Percentiles rank a stretch among this genome's conserved stretches.
Evolutionary conservation across 306 rosid genomes (phyloP).

Genomic region (Vigna mungo): DNA sequence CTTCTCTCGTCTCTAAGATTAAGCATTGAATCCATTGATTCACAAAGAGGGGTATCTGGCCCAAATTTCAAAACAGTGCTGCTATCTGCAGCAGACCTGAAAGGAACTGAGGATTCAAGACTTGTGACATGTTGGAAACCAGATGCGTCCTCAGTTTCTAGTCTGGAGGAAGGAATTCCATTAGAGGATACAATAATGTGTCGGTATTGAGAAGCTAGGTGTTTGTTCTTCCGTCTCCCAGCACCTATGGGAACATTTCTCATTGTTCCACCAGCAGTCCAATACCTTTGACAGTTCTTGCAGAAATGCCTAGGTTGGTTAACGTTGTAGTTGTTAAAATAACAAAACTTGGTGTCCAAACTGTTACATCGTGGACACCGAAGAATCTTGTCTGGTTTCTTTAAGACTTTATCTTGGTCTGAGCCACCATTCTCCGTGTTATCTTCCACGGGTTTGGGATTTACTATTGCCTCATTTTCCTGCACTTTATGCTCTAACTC

Average conservation of each 20-base stretch:
- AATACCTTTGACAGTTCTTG: conserved; percentile 80
- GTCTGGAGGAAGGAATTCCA: conserved; percentile 49
- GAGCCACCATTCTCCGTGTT: conserved; percentile 37
- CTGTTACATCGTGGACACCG: conserved; percentile 84
- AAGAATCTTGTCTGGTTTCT: conserved; percentile 77
- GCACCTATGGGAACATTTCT: conserved; percentile 83
- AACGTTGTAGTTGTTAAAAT: conserved; percentile 82
- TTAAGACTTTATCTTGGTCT: conserved; percentile 60
- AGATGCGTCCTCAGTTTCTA: conserved; percentile 45
- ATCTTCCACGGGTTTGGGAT: conserved; percentile 39
- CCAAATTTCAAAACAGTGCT: conserved; percentile 65
- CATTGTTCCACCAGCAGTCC: conserved; percentile 90
- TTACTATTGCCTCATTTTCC: conserved; percentile 38
- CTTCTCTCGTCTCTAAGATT: conserved; percentile 51
- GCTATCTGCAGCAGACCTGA: conserved; percentile 45
- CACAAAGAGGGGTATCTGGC: conserved; percentile 57
- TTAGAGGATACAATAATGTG: conserved; percentile 60
- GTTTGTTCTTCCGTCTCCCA: conserved; percentile 77
- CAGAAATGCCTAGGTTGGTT: conserved; percentile 90
- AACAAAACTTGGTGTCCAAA: conserved; percentile 77
- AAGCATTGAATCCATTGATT: conserved; percentile 58
- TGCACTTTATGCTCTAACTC: conserved; percentile 29
- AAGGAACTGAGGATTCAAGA: conserved; percentile 42
- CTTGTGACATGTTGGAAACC: conserved; percentile 43
- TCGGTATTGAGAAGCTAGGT: conserved; percentile 64